Evolutionary conservation across 2,329 filamentous ascomycete genomes (phyloP).

Genomic region (Diaporthe longicolla): DNA sequence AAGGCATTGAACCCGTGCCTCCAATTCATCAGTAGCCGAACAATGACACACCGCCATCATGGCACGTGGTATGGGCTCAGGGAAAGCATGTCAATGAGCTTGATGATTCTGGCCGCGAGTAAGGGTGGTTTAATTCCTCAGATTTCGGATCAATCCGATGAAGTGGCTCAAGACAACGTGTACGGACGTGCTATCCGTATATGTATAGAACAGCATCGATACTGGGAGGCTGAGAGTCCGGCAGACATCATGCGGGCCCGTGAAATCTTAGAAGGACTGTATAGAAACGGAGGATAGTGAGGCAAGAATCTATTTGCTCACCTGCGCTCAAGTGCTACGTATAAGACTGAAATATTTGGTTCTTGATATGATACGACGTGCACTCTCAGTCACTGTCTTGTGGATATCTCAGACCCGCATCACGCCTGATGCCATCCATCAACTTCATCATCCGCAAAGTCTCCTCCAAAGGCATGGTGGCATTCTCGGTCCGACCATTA

Average conservation of each 20-base stretch:
- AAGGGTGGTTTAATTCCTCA: neutral
- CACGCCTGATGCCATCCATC: slow-evolving; percentile 44
- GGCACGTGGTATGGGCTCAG: neutral
- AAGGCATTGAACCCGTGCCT: neutral
- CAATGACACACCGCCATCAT: slow-evolving; percentile 1
- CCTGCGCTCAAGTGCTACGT: neutral
- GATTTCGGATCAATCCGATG: neutral
- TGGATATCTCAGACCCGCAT: slow-evolving; percentile 32
- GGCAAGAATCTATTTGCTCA: neutral
- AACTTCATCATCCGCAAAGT: slow-evolving; percentile 43
- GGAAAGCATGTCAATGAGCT: slow-evolving; percentile 1
- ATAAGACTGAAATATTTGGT: neutral
- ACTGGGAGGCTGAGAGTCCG: slow-evolving; percentile 17
- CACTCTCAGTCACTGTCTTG: slow-evolving; percentile 20
- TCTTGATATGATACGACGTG: neutral
- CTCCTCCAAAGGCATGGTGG: slow-evolving; percentile 44
- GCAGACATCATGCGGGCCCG: slow-evolving; percentile 20
- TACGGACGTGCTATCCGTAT: slow-evolving; percentile 8
- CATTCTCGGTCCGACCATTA: slow-evolving; percentile 42
- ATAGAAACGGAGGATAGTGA: neutral
- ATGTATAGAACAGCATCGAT: slow-evolving; percentile 15
- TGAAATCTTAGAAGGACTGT: slow-evolving; percentile 11
- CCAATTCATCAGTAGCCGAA: neutral
- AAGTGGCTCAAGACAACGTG: neutral
- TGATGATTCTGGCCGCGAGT: neutral